phyloP scores from a whole-genome alignment of 163 green algal species.

The Scenedesmus sp. region DNA sequence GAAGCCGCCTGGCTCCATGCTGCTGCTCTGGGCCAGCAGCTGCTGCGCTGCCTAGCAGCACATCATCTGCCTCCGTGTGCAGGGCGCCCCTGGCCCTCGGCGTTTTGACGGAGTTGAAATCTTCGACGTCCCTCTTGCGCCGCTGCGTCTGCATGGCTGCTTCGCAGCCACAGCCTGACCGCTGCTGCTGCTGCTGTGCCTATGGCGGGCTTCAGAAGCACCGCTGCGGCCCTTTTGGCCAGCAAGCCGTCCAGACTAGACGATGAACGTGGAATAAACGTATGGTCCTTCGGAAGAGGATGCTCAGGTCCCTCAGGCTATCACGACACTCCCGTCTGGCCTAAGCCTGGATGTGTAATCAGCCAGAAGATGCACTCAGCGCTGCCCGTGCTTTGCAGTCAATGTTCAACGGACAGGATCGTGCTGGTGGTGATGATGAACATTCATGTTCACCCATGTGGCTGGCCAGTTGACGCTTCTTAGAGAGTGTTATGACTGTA shows the following conservation, averaged over 20 bases:
- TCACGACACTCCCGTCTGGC: neutral
- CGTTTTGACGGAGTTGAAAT: neutral
- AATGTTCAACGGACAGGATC: too few species aligned
- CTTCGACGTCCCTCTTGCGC: neutral
- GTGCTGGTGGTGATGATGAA: neutral
- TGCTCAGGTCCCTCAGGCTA: neutral
- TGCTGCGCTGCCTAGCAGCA: neutral
- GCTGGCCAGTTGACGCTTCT: neutral
- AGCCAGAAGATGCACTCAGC: neutral
- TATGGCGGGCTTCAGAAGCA: neutral
- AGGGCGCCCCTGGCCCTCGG: neutral
- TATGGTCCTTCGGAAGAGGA: neutral
- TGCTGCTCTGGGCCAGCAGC: neutral
- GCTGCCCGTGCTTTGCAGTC: too few species aligned
- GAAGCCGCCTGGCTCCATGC: neutral
- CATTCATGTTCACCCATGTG: neutral
- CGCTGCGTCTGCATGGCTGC: neutral
- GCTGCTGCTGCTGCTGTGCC: constrained; percentile 12
- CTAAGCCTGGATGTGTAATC: neutral
- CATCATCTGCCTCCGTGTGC: constrained; percentile 8
- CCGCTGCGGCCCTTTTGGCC: neutral
- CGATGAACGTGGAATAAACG: neutral
- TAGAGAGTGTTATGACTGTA: neutral
- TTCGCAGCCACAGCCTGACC: neutral
- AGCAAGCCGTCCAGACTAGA: neutral